Conservation (phyloP, 192 early-diverging fungal species). For the Spizellomyces punctatus region DNA sequence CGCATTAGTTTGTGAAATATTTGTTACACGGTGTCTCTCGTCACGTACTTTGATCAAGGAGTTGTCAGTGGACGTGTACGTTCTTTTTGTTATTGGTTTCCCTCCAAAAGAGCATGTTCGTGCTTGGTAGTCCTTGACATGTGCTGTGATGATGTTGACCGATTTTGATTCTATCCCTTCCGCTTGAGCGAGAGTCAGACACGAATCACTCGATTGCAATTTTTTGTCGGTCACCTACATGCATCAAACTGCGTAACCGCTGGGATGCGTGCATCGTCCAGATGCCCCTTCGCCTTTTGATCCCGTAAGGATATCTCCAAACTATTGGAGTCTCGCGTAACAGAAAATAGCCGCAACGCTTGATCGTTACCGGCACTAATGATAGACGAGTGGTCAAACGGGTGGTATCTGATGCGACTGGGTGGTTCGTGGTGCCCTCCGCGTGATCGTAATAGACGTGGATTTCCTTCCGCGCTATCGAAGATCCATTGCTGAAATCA, state of each 20-base stretch:
- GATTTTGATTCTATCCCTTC: slow-evolving; percentile 74
- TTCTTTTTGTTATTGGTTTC: slow-evolving; percentile 73
- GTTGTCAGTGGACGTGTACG: slow-evolving; percentile 65
- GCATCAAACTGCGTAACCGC: slow-evolving; percentile 74
- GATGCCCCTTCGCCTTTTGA: slow-evolving; percentile 68
- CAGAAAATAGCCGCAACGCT: slow-evolving; percentile 78
- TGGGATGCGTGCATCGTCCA: slow-evolving; percentile 72
- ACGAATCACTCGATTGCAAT: background rate
- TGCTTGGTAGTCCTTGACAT: slow-evolving; percentile 71
- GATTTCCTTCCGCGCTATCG: slow-evolving; percentile 78
- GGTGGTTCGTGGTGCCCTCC: slow-evolving; percentile 89
- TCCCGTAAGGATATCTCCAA: slow-evolving; percentile 82
- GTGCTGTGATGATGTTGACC: slow-evolving; percentile 91
- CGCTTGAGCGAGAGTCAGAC: slow-evolving; percentile 23
- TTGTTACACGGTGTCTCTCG: no score
- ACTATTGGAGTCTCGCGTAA: slow-evolving; percentile 82
- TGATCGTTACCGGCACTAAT: slow-evolving; percentile 84
- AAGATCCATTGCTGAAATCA: slow-evolving; percentile 83
- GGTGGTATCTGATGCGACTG: slow-evolving; percentile 77
- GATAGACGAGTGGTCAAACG: slow-evolving; percentile 69
- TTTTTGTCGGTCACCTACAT: slow-evolving; percentile 41
- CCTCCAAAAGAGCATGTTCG: slow-evolving; percentile 84
- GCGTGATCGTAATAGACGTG: slow-evolving; percentile 80
- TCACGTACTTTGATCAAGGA: slow-evolving; percentile 54
- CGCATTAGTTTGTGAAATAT: background rate